These are phyloP conservation scores for Mariannaea elegans DNA, from an alignment of 2,329 filamentous ascomycete species.

Conservation along the genomic window DNA sequence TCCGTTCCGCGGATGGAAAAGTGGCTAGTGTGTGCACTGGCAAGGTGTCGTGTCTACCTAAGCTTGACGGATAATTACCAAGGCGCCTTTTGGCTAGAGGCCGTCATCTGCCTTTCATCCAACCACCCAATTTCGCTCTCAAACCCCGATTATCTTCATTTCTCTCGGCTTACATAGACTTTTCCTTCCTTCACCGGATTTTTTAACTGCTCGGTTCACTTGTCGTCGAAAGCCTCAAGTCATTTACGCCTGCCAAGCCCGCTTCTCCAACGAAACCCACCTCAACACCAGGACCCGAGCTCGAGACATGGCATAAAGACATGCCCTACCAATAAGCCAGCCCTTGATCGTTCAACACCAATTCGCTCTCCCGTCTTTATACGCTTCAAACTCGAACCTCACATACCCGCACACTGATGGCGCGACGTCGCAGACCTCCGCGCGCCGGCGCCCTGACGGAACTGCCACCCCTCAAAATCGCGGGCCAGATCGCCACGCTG, in stretches of 20 bases:
- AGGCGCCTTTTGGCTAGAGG: neutral
- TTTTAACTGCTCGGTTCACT: neutral
- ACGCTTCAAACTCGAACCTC: neutral
- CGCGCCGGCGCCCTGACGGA: conserved; percentile 68
- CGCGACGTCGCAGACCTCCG: conserved; percentile 65
- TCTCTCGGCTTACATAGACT: too few relatives aligned
- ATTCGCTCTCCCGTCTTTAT: neutral
- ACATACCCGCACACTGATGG: conserved; percentile 49
- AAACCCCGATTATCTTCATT: too few relatives aligned
- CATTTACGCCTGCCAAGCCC: neutral
- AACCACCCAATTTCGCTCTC: neutral
- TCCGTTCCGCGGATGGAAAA: too few relatives aligned
- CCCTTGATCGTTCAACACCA: neutral
- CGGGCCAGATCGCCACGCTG: conserved; percentile 65
- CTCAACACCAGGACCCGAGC: neutral
- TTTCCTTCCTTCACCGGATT: too few relatives aligned
- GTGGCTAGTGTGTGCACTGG: conserved; percentile 12
- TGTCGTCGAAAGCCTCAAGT: too few relatives aligned
- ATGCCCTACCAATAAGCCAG: conserved; percentile 32
- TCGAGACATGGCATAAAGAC: conserved; percentile 17
- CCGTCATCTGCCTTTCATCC: conserved; percentile 18
- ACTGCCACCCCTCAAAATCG: conserved; percentile 68
- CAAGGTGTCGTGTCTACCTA: conserved; percentile 2
- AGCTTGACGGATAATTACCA: neutral
- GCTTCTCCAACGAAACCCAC: neutral